phyloP scores from a whole-genome alignment of 2,329 filamentous ascomycete species.

The Ophiostoma tasmaniense region DNA sequence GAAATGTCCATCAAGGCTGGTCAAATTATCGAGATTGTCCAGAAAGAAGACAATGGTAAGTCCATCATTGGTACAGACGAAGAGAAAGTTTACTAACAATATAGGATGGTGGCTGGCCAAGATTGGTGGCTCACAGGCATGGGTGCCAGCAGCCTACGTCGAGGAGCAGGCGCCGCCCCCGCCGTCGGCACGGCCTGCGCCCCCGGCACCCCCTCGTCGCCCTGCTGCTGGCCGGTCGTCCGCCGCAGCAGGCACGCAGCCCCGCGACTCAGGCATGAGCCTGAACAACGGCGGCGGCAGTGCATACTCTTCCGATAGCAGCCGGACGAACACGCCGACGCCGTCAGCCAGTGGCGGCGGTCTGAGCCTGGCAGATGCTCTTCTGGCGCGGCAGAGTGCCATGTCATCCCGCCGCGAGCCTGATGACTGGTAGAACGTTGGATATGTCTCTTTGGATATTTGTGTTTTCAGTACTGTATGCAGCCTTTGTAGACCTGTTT shows the following conservation, averaged over 20 bases:
- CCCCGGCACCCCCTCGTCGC: conserved; percentile 66
- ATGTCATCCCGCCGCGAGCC: conserved; percentile 66
- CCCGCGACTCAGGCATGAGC: conserved; percentile 64
- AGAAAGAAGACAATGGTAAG: conserved; percentile 83
- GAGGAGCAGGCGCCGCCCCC: conserved; percentile 64
- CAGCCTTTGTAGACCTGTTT: neutral
- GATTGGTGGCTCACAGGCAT: conserved; percentile 65
- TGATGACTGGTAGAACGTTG: conserved; percentile 53
- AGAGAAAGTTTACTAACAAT: conserved; percentile 37
- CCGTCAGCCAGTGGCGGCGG: conserved; percentile 55
- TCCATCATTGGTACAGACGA: no score
- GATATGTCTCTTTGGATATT: neutral
- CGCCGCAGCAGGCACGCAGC: conserved; percentile 42
- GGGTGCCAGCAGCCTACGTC: conserved; percentile 90
- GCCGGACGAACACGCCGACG: conserved; percentile 63
- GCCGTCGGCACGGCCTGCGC: conserved; percentile 52
- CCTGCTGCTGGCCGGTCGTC: conserved; percentile 57
- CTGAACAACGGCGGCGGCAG: conserved; percentile 37
- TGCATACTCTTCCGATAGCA: conserved; percentile 39
- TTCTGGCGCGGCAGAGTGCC: conserved; percentile 65
- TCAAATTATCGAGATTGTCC: conserved; percentile 79
- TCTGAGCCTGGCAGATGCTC: conserved; percentile 68
- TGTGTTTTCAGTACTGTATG: neutral
- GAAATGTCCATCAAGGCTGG: conserved; percentile 74
- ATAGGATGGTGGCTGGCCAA: conserved; percentile 85